A percentile compares a stretch with the other conserved stretches of the same genome.
These are phyloP conservation scores for Cicer bijugum DNA, from an alignment of 306 rosid species.

Conservation along the genomic window DNA sequence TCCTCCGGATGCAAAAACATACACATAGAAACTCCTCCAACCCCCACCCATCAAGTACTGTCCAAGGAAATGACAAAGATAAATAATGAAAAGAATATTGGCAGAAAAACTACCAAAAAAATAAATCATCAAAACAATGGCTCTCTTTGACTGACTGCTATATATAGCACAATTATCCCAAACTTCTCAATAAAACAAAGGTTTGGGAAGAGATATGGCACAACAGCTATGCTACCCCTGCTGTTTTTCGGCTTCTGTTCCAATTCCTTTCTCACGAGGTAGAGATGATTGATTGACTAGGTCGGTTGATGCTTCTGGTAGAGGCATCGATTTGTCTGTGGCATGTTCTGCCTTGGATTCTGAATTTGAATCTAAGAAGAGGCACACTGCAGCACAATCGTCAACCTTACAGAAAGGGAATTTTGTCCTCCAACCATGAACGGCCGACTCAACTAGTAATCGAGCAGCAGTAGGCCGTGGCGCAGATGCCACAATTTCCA, in stretches of 20 bases:
- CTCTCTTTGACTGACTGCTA: conserved; percentile 32
- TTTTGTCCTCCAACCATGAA: conserved; percentile 69
- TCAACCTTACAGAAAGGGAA: conserved; percentile 70
- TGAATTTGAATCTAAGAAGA: conserved; percentile 60
- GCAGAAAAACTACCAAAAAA: conserved; percentile 47
- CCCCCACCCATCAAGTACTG: conserved; percentile 44
- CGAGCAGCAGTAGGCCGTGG: conserved; percentile 69
- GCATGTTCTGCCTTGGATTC: conserved; percentile 33
- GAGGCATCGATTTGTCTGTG: conserved; percentile 29
- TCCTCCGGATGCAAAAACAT: conserved; percentile 52
- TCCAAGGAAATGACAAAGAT: conserved; percentile 48
- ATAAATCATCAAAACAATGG: conserved; percentile 46
- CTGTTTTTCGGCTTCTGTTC: conserved; percentile 43
- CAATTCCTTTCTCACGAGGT: conserved; percentile 44
- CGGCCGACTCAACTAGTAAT: conserved; percentile 70
- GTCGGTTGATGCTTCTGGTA: conserved; percentile 29
- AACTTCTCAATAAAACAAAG: conserved; percentile 54
- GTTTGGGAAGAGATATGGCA: conserved; percentile 48
- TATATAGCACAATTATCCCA: conserved; percentile 45
- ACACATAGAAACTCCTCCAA: conserved; percentile 17
- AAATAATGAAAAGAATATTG: conserved; percentile 52
- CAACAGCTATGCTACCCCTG: conserved; percentile 42
- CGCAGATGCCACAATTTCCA: conserved; percentile 70
- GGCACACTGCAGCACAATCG: conserved; percentile 93
- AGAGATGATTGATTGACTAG: conserved; percentile 43